Evolutionary conservation across 208 protist genomes (phyloP).

Genomic region (Eutreptiella sp.): DNA sequence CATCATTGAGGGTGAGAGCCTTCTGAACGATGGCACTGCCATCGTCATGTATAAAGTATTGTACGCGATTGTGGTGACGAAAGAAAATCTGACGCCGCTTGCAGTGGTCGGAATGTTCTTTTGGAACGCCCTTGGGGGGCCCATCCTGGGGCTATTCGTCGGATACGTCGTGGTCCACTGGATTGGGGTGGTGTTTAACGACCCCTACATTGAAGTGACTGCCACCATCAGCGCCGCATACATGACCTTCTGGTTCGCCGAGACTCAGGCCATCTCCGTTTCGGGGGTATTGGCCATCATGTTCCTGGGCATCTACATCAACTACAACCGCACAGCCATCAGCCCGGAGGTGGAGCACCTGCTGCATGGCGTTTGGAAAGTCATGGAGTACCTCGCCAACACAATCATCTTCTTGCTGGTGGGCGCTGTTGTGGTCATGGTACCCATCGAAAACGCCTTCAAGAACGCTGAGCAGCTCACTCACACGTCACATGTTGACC

Average conservation of each 20-base stretch:
- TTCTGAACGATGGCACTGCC: constrained; percentile 80
- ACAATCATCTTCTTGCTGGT: constrained; percentile 74
- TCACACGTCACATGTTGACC: too few species aligned
- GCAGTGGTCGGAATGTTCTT: constrained; percentile 18
- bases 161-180: constrained; percentile 40
- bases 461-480: too few species aligned
- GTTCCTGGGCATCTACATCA: too few species aligned
- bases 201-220: constrained; percentile 57
- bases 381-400: constrained; percentile 70
- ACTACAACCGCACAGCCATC: background rate
- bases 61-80: constrained; percentile 42
- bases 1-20: constrained; percentile 70
- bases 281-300: too few species aligned
- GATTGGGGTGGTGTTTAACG: constrained; percentile 53
- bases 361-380: constrained; percentile 51
- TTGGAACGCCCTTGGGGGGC: too few species aligned
- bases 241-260: background rate
- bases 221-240: background rate
- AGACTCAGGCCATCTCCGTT: background rate
- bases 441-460: background rate
- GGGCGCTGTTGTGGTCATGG: too few species aligned
- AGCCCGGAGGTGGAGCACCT: background rate
- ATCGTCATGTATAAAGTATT: constrained; percentile 72
- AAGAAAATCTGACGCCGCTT: constrained; percentile 40
- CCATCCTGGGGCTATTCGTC: constrained; percentile 54